These are phyloP conservation scores for Neonectria magnoliae DNA, from an alignment of 2,329 filamentous ascomycete genomes.

Conservation along the genomic window DNA sequence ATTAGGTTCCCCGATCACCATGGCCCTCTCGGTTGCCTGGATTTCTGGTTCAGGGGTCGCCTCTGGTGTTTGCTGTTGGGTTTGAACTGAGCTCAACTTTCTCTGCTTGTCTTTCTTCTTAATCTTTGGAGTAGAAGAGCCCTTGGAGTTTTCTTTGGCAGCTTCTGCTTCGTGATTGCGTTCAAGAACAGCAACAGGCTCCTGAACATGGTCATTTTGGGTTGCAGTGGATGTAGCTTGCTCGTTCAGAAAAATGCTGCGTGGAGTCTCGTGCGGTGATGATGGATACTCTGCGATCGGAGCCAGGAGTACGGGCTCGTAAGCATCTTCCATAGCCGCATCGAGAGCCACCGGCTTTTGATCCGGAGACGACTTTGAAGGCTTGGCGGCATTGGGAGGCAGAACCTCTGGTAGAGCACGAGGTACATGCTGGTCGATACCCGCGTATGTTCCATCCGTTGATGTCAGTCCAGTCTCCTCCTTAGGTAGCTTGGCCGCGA, in stretches of 20 bases:
- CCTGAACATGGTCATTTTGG: not conserved
- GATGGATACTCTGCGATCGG: not conserved
- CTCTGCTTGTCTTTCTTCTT: conserved; percentile 45
- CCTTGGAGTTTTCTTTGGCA: conserved; percentile 2
- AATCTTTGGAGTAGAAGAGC: conserved; percentile 32
- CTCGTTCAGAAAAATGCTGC: not conserved
- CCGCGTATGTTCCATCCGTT: not conserved
- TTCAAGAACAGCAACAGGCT: conserved; percentile 1
- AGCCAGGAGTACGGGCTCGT: conserved; percentile 3
- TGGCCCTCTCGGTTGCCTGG: conserved; percentile 1
- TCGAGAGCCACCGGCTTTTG: not conserved
- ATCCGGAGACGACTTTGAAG: not conserved
- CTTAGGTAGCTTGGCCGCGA: not conserved
- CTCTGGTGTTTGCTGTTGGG: conserved; percentile 18
- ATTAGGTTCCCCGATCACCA: conserved; percentile 4
- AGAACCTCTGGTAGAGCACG: not conserved
- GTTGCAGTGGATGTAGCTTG: not conserved
- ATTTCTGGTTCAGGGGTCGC: conserved; percentile 14
- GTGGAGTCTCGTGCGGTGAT: not conserved
- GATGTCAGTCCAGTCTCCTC: conserved; percentile 4
- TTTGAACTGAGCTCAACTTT: conserved; percentile 15
- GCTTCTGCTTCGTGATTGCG: not conserved
- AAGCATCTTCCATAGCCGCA: not conserved
- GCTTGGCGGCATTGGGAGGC: not conserved
- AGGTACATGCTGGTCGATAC: not conserved